Evolutionary conservation across 495 filamentous ascomycete genomes (phyloP).

Genomic region (Ascodesmis nigricans): DNA sequence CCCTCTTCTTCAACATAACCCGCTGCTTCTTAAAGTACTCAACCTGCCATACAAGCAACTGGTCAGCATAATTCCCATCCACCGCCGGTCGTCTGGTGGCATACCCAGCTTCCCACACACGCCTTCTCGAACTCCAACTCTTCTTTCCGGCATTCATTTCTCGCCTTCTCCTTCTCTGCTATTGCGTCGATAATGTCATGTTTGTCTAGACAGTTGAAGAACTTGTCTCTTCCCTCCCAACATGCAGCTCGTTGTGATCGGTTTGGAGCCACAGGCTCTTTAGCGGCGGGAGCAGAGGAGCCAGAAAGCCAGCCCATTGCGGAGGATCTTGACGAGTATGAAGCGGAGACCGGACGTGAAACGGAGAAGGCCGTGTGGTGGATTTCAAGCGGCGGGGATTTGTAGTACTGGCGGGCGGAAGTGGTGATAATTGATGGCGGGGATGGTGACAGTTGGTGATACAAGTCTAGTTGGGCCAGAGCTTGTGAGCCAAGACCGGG

Average conservation of each 20-base stretch:
- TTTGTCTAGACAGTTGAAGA: constrained; percentile 65
- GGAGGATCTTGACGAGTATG: constrained; percentile 3
- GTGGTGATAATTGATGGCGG: too few species aligned
- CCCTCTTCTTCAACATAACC: constrained; percentile 74
- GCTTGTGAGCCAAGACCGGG: too few species aligned
- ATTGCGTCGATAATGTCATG: constrained; percentile 68
- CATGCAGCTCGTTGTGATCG: constrained; percentile 55
- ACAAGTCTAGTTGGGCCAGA: too few species aligned
- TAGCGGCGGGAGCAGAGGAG: constrained; percentile 22
- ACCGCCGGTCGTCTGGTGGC: constrained; percentile 17
- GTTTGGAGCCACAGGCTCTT: constrained; percentile 39
- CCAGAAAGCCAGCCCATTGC: constrained; percentile 24
- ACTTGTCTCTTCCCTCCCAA: constrained; percentile 69
- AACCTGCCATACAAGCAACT: too few species aligned
- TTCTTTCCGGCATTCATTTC: constrained; percentile 16
- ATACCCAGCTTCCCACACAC: constrained; percentile 61
- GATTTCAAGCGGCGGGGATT: background rate
- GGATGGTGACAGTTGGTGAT: too few species aligned
- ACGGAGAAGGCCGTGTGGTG: background rate
- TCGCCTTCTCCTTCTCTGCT: constrained; percentile 30
- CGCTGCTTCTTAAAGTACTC: constrained; percentile 93
- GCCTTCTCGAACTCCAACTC: constrained; percentile 35
- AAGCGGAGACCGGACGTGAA: too few species aligned
- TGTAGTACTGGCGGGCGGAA: too few species aligned
- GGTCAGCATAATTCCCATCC: too few species aligned